Conservation (phyloP, 179 eudicot species). For the Actinidia polygama region DNA sequence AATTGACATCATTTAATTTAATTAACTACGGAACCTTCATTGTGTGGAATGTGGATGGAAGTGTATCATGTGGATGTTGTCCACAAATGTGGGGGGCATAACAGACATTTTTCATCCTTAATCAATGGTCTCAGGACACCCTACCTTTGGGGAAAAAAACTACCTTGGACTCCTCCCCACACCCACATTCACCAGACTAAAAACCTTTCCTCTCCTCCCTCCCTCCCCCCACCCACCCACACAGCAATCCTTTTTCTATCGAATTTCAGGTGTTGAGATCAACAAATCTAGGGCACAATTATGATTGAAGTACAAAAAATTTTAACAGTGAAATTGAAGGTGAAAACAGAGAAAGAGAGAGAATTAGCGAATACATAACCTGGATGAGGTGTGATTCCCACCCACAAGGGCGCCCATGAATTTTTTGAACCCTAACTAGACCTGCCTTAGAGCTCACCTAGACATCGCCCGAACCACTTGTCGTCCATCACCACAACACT, state of each 20-base stretch:
- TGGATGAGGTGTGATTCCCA: conserved; percentile 98
- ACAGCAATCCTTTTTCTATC: not conserved
- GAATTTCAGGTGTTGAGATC: conserved; percentile 12
- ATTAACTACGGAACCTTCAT: no score
- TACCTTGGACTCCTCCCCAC: no score
- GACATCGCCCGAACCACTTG: conserved; percentile 47
- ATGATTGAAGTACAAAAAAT: not conserved
- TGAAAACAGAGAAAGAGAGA: conserved; percentile 8
- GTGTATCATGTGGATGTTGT: no score
- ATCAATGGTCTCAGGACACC: no score
- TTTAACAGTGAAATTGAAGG: conserved; percentile 5
- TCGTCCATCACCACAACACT: conserved; percentile 33
- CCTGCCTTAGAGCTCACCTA: conserved; percentile 60
- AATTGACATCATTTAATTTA: no score
- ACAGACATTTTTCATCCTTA: no score
- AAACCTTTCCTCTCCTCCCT: no score
- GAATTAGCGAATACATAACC: conserved; percentile 88
- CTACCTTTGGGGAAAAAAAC: no score
- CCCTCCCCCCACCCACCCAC: no score
- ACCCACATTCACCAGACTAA: no score
- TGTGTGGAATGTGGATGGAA: no score
- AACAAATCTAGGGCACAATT: conserved; percentile 20
- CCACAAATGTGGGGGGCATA: no score
- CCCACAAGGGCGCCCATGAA: conserved; percentile 94
- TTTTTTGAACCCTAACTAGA: conserved; percentile 80